Evolutionary conservation across 495 filamentous ascomycete species (phyloP), one percentile per base, ranked within the genome.

Genomic region (Evernia prunastri): DNA sequence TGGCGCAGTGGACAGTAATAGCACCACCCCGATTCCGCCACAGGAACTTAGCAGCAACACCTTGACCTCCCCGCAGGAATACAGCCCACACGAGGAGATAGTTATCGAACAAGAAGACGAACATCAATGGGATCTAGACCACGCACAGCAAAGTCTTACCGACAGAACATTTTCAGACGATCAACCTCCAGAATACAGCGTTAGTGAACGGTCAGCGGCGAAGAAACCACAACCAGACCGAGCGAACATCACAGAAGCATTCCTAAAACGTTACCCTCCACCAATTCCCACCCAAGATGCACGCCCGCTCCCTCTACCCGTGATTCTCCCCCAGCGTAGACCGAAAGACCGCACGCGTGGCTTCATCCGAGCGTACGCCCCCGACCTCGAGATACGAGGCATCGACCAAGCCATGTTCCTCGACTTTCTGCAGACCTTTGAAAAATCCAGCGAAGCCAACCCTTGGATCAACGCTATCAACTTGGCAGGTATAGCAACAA

Each of bases 351-450:
- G 76, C 23, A 67, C 66, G 7, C 71, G 78, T 6, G 80, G 80
- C 11, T 83, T 82, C 58, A 69, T 80, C 60, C 58, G 74, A 59
- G 74, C 81, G 2, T 86, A 86, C 72, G 78, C 83, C 0, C 83
- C 82, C 0, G 71, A 76, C 0, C 74, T 86, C 0, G 74, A 72
- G 3, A 74, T 79, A 8, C 77, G 73, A 42, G 82, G 78, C 0
- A 79, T 86, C 67, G 76, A 80, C 65, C 75, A 84, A 60, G 59
- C 61, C 27, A 80, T 75, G 29, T 86, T 82, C 63, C 63, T 86
- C 7, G 74, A 80, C 29, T 86, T 87, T 63, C 68, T 86, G 18
- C 73, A 78, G 68, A 78, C 73, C 10, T 75, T 80, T 37, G 73
- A 83, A 58, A 73, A 75, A 47, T 70, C 78, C 1, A 76, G 74